Base-by-base conservation (phyloP, 2,329 filamentous ascomycete genomes). In the Setomelanomma holmii region DNA sequence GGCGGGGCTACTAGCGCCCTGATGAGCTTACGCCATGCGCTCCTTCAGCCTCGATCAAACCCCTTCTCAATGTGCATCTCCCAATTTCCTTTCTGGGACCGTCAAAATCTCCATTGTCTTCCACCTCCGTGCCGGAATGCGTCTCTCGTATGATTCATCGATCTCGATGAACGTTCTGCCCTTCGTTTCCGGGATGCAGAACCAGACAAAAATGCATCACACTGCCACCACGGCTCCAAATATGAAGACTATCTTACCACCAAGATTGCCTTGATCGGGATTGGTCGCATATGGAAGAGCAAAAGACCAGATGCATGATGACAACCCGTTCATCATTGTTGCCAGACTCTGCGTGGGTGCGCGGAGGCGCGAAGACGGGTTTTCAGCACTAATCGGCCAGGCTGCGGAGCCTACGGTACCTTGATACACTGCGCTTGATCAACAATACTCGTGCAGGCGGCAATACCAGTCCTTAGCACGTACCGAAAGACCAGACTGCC, bases 181-280 rank as follows among this genome's bases (percentile, higher is more conserved):
- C 79, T 93, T 93, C 49, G 90, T 95, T 79, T 95, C 90, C 71
- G 92, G 93, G 67, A 95, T 40, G 75, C 85, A 85, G 67, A 88
- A 86, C 30, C 49, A 69, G 21, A 66, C 56, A 42, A 66, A 66
- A 11, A 73, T 64, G 34, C 69, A 73, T 53, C 78, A 80, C 53
- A 81, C 66, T 38, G 78, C 76, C 67, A 81, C 82, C 68, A 79
- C 79, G n/a, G 74, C 75, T 39, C 78, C 80, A 79, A 80, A 83
- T 62, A 83, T 76, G 66, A 82, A 83, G 68, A 82, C 82, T 14
- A 83, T 79, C 60, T 80, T 80, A 45, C 76, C 75, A 43, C 76
- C 70, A 0, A 95, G 81, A 63, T 90, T 83, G 19, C 86, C 86
- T 48, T 88, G 85, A 4, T 87, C 87, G 0, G 78, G 75, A 0